phyloP scores from a whole-genome alignment of 1,139 yeast genomes.

The Blastobotrys serpentis region DNA sequence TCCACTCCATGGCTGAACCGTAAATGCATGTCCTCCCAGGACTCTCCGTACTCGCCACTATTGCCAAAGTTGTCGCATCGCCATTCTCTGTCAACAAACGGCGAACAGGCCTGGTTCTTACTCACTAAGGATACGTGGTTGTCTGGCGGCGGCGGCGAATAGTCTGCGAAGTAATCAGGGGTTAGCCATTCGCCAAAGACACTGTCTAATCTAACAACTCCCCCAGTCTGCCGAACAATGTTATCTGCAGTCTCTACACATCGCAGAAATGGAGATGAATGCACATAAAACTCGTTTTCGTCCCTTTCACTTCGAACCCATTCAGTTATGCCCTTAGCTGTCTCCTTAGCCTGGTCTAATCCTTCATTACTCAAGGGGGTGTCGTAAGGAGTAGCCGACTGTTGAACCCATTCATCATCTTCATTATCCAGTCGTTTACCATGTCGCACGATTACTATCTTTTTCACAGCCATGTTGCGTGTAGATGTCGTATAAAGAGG shows the following conservation, averaged over 20 bases:
- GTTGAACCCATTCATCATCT: constrained; percentile 34
- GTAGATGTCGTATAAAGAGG: too few relatives aligned
- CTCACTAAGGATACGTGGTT: constrained; percentile 33
- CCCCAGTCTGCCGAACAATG: constrained; percentile 10
- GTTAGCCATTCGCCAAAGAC: constrained; percentile 44
- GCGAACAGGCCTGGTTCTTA: constrained; percentile 16
- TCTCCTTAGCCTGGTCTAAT: constrained; percentile 28
- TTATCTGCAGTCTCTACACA: constrained; percentile 40
- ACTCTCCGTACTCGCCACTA: constrained; percentile 41
- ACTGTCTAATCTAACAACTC: constrained; percentile 34
- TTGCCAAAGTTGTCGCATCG: constrained; percentile 34
- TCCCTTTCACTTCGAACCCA: not conserved
- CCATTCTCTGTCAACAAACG: constrained; percentile 30
- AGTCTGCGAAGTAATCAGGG: constrained; percentile 39
- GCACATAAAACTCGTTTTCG: constrained; percentile 27
- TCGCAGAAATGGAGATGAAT: constrained; percentile 42
- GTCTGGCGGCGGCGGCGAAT: constrained; percentile 41
- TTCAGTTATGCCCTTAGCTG: constrained; percentile 10
- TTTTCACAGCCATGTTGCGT: constrained; percentile 16
- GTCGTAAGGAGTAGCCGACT: constrained; percentile 41
- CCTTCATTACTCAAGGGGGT: constrained; percentile 40
- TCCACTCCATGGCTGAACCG: constrained; percentile 36
- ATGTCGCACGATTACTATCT: constrained; percentile 38
- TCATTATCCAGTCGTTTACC: constrained; percentile 37
- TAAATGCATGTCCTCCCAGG: constrained; percentile 40